phyloP scores from a whole-genome alignment of 2,329 filamentous ascomycete genomes.

The Paracorniculantispora psalliotae region DNA sequence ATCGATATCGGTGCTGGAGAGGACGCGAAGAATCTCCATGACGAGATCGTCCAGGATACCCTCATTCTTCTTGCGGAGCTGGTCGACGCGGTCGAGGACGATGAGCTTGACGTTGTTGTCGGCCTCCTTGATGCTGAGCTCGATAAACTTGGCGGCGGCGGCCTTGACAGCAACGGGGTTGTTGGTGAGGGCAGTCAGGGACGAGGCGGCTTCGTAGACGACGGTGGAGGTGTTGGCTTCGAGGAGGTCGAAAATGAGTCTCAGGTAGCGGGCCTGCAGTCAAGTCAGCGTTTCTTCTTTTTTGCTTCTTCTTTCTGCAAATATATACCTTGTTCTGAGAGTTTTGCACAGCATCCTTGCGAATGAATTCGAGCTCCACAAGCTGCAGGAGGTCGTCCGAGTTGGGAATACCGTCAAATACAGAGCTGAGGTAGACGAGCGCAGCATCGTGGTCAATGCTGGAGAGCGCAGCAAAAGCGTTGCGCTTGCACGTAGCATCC shows the following conservation, averaged over 20 bases:
- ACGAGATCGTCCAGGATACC: slow-evolving; percentile 88
- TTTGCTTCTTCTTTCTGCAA: too few relatives aligned
- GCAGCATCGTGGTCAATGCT: slow-evolving; percentile 93
- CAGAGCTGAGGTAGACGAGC: slow-evolving; percentile 76
- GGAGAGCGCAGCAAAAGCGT: slow-evolving; percentile 87
- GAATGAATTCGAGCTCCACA: slow-evolving; percentile 93
- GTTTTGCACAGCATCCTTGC: slow-evolving; percentile 94
- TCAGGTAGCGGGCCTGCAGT: slow-evolving; percentile 73
- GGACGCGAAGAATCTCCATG: slow-evolving; percentile 93
- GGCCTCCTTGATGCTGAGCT: slow-evolving; percentile 92
- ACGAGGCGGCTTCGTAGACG: slow-evolving; percentile 94
- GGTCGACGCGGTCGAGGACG: slow-evolving; percentile 88
- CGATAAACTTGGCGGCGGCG: slow-evolving; percentile 91
- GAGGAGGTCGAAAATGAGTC: slow-evolving; percentile 92
- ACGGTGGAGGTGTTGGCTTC: slow-evolving; percentile 92
- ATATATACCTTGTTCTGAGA: slow-evolving; percentile 87
- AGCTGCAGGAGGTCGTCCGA: slow-evolving; percentile 91
- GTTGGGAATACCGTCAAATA: slow-evolving; percentile 91
- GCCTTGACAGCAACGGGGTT: slow-evolving; percentile 98
- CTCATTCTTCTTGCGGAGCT: slow-evolving; percentile 80
- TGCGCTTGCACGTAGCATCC: slow-evolving; percentile 94
- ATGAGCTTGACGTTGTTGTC: slow-evolving; percentile 99
- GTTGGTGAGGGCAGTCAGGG: slow-evolving; percentile 85
- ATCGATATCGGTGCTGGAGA: slow-evolving; percentile 93
- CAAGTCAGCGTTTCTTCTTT: slow-evolving; percentile 13